phyloP scores from a whole-genome alignment of 352 stramenopile species.

The Phytophthora gonapodyides region DNA sequence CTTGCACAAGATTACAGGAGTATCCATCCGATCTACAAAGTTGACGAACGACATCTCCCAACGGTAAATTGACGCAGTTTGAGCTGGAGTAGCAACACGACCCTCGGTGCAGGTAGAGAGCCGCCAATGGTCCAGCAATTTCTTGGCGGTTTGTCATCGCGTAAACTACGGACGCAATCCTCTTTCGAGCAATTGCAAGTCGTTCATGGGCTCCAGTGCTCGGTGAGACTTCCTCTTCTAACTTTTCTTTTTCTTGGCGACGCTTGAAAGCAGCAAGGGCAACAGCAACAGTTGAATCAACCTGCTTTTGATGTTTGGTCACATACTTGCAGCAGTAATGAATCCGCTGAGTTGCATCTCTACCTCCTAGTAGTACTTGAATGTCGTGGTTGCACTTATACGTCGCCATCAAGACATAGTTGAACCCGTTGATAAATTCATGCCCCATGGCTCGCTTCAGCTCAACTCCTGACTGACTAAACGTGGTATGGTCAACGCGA shows the following conservation, averaged over 20 bases:
- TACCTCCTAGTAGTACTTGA: not conserved
- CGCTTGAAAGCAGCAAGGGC: not conserved
- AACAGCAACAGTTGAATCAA: not conserved
- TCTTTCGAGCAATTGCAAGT: too few species aligned
- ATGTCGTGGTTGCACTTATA: not conserved
- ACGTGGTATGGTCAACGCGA: not conserved
- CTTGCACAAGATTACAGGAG: too few species aligned
- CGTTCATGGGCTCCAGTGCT: too few species aligned
- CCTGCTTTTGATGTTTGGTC: not conserved
- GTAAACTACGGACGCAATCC: too few species aligned
- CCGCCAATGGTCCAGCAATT: too few species aligned
- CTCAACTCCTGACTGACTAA: not conserved
- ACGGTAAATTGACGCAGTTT: too few species aligned
- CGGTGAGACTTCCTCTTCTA: too few species aligned
- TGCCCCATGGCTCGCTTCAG: not conserved
- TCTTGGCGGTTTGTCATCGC: too few species aligned
- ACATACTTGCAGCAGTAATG: slow-evolving; percentile 1
- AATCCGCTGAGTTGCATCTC: not conserved
- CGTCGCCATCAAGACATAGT: not conserved
- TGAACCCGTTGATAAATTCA: not conserved
- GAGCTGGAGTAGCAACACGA: too few species aligned
- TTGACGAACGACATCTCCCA: too few species aligned
- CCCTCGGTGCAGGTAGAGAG: too few species aligned
- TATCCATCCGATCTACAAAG: too few species aligned
- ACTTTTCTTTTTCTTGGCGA: not conserved